Percentiles rank a stretch among this genome's conserved stretches.
Evolutionary conservation across 148 eudicot species (phyloP).

Genomic region (Rhododendron henanense): DNA sequence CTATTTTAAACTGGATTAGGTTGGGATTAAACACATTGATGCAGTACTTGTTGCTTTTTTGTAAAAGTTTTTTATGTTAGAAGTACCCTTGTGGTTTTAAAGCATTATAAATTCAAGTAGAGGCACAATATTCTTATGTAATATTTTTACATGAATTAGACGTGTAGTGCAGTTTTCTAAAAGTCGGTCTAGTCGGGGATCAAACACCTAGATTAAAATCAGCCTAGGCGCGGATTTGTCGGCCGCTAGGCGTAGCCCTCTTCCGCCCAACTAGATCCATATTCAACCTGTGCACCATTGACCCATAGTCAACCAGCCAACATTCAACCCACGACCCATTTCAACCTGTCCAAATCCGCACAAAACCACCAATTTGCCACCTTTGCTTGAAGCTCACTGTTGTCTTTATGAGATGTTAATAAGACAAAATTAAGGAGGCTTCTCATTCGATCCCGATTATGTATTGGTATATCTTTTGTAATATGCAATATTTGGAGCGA

Average conservation of each 20-base stretch:
- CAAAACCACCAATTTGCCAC: neutral
- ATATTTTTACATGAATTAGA: neutral
- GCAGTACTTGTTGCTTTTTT: neutral
- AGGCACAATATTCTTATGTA: neutral
- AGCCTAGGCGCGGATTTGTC: too few species aligned
- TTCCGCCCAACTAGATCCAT: too few species aligned
- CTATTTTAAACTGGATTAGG: neutral
- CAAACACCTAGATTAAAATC: too few species aligned
- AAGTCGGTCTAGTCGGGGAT: too few species aligned
- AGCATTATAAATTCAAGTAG: conserved; percentile 5
- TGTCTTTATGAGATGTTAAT: too few species aligned
- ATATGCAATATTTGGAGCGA: too few species aligned
- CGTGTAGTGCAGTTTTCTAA: neutral
- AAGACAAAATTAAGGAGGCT: too few species aligned
- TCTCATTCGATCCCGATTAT: too few species aligned
- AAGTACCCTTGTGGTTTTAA: conserved; percentile 1
- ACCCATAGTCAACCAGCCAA: too few species aligned
- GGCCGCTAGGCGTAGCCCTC: too few species aligned
- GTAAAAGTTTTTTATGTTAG: neutral
- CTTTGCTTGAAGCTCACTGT: neutral
- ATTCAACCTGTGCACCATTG: neutral
- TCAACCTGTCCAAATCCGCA: neutral
- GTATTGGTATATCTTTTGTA: too few species aligned
- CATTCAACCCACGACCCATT: neutral
- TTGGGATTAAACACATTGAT: neutral